A percentile compares a stretch with the other conserved stretches of the same genome.
phyloP scores from a whole-genome alignment of 306 rosid genomes.

The Gastrolobium villosum region DNA sequence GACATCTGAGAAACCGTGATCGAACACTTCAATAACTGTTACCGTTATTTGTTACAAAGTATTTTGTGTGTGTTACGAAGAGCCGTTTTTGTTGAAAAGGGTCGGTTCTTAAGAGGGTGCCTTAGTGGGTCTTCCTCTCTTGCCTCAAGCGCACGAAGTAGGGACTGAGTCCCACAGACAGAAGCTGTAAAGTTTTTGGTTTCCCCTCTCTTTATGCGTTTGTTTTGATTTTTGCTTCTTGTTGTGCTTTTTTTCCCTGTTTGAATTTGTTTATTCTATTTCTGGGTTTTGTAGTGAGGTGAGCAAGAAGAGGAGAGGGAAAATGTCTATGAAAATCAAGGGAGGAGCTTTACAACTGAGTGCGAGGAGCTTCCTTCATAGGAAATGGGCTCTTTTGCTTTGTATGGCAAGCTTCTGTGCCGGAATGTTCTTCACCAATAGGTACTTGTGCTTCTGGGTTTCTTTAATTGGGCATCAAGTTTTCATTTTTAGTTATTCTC shows the following conservation, averaged over 20 bases:
- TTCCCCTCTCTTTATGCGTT: slow-evolving; percentile 28
- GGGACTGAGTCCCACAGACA: slow-evolving; percentile 13
- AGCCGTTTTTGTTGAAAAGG: slow-evolving; percentile 44
- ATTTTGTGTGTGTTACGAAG: not conserved
- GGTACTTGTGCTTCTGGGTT: slow-evolving; percentile 64
- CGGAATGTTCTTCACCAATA: slow-evolving; percentile 80
- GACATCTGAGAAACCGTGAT: slow-evolving; percentile 40
- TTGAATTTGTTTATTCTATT: not conserved
- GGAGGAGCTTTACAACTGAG: slow-evolving; percentile 61
- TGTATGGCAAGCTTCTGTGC: slow-evolving; percentile 89
- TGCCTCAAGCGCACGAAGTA: slow-evolving; percentile 32
- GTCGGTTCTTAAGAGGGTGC: slow-evolving; percentile 50
- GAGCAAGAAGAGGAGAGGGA: slow-evolving; percentile 29
- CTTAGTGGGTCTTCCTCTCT: slow-evolving; percentile 47
- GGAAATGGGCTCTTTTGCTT: slow-evolving; percentile 74
- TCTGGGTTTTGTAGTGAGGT: slow-evolving; percentile 35
- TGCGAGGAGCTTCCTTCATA: slow-evolving; percentile 60
- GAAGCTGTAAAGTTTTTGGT: slow-evolving; percentile 44
- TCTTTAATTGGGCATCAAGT: slow-evolving; percentile 41
- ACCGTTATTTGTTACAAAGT: slow-evolving; percentile 31
- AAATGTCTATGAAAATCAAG: slow-evolving; percentile 73
- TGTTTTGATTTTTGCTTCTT: not conserved
- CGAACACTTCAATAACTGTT: slow-evolving; percentile 48
- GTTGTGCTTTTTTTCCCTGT: not conserved
- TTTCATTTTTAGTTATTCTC: slow-evolving; percentile 33